Conservation (phyloP, 768 basidiomycete genomes). For the Suillus plorans region DNA sequence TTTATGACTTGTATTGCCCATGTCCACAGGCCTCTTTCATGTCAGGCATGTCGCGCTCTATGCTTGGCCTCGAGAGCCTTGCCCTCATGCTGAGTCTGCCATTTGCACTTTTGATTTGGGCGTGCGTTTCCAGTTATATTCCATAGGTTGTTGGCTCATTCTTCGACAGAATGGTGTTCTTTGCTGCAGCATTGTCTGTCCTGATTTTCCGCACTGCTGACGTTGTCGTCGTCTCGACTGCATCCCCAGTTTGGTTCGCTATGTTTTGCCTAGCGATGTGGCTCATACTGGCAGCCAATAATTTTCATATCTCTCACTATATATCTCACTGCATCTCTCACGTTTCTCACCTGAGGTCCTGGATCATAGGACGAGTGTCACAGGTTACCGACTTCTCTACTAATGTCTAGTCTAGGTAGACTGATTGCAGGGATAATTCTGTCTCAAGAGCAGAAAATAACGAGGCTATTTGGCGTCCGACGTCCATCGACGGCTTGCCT, state of each 20-base stretch:
- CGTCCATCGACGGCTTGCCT: background rate
- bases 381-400: background rate
- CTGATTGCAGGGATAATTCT: background rate
- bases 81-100: conserved; percentile 33
- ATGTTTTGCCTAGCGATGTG: background rate
- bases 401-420: background rate
- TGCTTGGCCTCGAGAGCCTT: conserved; percentile 14
- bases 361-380: conserved; percentile 1
- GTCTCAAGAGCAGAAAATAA: background rate
- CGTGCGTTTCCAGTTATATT: conserved; percentile 16
- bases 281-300: background rate
- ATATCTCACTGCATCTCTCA: no score
- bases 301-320: background rate
- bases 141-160: background rate
- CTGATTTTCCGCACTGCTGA: background rate
- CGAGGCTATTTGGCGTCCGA: background rate
- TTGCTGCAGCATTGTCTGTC: background rate
- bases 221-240: background rate
- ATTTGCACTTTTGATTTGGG: conserved; percentile 32
- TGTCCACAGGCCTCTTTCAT: conserved; percentile 5
- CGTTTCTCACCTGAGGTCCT: background rate
- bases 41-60: background rate
- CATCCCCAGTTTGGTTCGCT: background rate
- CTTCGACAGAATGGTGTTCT: background rate
- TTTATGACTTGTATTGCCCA: background rate